A percentile compares a stretch with the other conserved stretches of the same genome.
phyloP scores from a whole-genome alignment of 306 rosid species.

The Cotoneaster glaucophyllus region DNA sequence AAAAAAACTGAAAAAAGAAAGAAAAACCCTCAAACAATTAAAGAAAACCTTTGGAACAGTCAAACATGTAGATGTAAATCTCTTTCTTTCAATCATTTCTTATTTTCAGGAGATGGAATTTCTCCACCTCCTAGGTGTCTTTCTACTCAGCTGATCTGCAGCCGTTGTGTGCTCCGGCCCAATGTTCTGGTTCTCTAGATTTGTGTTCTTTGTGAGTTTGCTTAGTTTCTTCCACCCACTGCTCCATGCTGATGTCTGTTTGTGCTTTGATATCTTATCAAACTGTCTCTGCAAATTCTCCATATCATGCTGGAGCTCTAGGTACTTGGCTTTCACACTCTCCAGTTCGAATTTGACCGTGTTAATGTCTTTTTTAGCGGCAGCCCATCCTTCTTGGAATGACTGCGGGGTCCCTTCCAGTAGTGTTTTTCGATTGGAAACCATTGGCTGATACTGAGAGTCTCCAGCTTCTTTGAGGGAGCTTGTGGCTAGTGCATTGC shows the following conservation, averaged over 20 bases:
- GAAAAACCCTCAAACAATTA: background rate
- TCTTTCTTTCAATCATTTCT: background rate
- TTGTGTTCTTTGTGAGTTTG: slow-evolving; percentile 61
- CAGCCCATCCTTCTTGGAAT: slow-evolving; percentile 96
- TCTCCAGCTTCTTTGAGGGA: slow-evolving; percentile 62
- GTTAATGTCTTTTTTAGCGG: slow-evolving; percentile 91
- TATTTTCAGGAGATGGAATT: slow-evolving; percentile 66
- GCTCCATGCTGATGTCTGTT: slow-evolving; percentile 81
- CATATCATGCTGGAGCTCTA: slow-evolving; percentile 83
- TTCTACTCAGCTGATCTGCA: slow-evolving; percentile 48
- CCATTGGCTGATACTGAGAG: slow-evolving; percentile 55
- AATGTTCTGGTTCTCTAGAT: slow-evolving; percentile 43
- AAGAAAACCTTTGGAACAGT: background rate
- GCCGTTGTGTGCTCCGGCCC: slow-evolving; percentile 33
- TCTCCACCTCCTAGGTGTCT: slow-evolving; percentile 87
- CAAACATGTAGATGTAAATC: background rate
- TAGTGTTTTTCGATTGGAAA: slow-evolving; percentile 67
- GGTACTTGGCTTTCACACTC: slow-evolving; percentile 71
- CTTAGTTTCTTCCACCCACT: slow-evolving; percentile 96
- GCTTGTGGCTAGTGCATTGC: slow-evolving; percentile 62
- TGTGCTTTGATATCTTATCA: slow-evolving; percentile 78
- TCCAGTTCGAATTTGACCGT: slow-evolving; percentile 88
- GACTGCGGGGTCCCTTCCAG: slow-evolving; percentile 92
- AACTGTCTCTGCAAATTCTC: slow-evolving; percentile 81
- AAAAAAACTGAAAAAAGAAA: background rate